These are phyloP conservation scores for Xylaria sp. DNA, from an alignment of 2,329 filamentous ascomycete genomes.

Conservation along the genomic window DNA sequence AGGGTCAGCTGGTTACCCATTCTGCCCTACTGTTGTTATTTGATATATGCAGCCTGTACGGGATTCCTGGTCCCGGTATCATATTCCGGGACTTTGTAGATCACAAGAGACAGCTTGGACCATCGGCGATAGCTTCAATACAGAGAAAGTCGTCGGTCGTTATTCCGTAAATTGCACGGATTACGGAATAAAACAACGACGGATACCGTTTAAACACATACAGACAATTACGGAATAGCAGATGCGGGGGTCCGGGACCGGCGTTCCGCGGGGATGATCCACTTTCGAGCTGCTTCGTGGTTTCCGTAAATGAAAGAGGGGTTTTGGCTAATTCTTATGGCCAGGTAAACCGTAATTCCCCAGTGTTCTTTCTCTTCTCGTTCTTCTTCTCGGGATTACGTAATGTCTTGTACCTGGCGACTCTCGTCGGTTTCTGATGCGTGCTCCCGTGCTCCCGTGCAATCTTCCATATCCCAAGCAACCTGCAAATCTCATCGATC, in stretches of 20 bases:
- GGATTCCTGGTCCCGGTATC: not conserved
- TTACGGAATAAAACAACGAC: too few relatives aligned
- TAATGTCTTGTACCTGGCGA: not conserved
- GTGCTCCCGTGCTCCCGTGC: not conserved
- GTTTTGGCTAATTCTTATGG: not conserved
- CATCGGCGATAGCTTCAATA: not conserved
- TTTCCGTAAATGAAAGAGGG: not conserved
- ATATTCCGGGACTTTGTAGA: too few relatives aligned
- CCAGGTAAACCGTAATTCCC: not conserved
- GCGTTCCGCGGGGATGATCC: not conserved
- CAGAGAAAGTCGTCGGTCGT: not conserved
- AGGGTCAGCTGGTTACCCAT: too few relatives aligned
- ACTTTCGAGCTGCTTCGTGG: too few relatives aligned
- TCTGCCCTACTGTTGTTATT: too few relatives aligned
- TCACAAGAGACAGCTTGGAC: not conserved
- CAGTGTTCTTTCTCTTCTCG: not conserved
- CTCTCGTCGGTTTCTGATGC: not conserved
- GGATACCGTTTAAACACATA: not conserved
- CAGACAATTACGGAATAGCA: not conserved
- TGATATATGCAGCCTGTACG: not conserved
- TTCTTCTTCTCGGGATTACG: not conserved
- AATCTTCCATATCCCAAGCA: not conserved
- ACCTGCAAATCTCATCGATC: slow-evolving; percentile 2
- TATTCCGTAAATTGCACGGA: not conserved
- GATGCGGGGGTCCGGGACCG: not conserved